Base-by-base conservation (phyloP, 2,329 filamentous ascomycete genomes). In the Ascochyta clinopodiicola region DNA sequence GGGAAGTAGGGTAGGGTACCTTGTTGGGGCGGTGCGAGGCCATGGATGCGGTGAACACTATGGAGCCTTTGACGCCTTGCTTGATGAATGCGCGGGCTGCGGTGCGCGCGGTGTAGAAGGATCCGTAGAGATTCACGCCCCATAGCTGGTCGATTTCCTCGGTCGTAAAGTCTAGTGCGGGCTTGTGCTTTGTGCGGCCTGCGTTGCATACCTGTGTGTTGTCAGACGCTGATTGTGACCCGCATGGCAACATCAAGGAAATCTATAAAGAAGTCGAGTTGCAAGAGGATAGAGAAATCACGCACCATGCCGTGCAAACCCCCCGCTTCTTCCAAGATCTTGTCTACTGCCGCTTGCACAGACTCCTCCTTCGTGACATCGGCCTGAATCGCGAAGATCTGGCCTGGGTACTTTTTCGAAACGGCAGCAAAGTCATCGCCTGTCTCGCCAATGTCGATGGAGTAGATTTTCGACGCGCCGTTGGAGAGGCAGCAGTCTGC, bases 161-260 rank as follows among this genome's bases (percentile, higher is more conserved):
- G 0, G 73, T 76, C 1, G 78, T 81, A 44, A 81, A 83, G 22
- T 84, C 80, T 6, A 83, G 67, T 0, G 81, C 81, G 2, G 80
- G 67, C 63, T 83, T 82, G 59, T 83, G 81, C 61, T 82, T 81
- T 12, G 81, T 84, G 13, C 78, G 69, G 13, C 81, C 81, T 0
- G 81, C 81, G 55, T 84, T 83, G 22, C 75, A 77, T 15, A 31
- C 29, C 29, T 31, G 29, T 12, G 3, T 10, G 2, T 31, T 15
- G 29, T 31, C 29, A 31, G 29, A 3, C 12, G 10, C 29, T 31
- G 12, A 5, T 15, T 31, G 12, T 10, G 2, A 13, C 15, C 12
- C 29, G 29, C 12, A 5, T 31, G 10, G 12, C 13, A 31, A 13
- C 1, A 1, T 10, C 29, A 10, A 29, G 27, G 27, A 10, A 9